Evolutionary conservation across 2,329 filamentous ascomycete genomes (phyloP), one percentile per base, ranked within the genome.

Genomic region (Talaromyces albobiverticillius): DNA sequence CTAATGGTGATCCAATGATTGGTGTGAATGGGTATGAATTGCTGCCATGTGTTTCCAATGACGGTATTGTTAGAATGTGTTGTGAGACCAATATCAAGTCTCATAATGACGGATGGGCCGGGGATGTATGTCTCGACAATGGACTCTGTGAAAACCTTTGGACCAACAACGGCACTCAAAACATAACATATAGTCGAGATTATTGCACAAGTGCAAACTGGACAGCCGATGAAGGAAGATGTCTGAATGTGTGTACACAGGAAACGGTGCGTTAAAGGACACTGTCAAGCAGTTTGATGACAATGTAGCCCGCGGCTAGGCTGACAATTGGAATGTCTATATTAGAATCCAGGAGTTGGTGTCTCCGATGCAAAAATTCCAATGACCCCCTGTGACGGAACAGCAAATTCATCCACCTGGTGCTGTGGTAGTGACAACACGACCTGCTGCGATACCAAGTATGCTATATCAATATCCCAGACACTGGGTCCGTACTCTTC

Each of bases 321-420:
- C 40, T 43, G 40, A 43, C 40, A 43, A 23, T 3, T 43, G 23
- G 11, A 4, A 43, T 43, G 41, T 43, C n/a, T 43, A 20, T 40
- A n/a, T 23, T 41, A 50, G 47, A 50, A 50, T 50, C 47, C 47
- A 3, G n/a, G 22, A 8, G 20, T 26, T 41, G 47, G 47, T 10
- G 4, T 41, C 34, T 50, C 47, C 5, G 41, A 38, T 41, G 25
- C 32, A 20, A 40, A 22, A 2, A 22, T 50, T 50, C 14, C 11
- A 7, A 41, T 50, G 47, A 50, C 47, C 9, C 47, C 47, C 20
- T 50, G 47, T 8, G 47, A 50, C 34, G 47, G 47, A 50, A 50
- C 47, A 10, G 47, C 47, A 11, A 50, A 50, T 41, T 50, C 47
- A 40, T 40, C 47, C 3, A 50, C 47, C 8, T 50, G 47, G 47